A percentile compares a stretch with the other conserved stretches of the same genome.
These are phyloP conservation scores for Epichloe festucae DNA, from an alignment of 2,329 filamentous ascomycete genomes.

Conservation along the genomic window DNA sequence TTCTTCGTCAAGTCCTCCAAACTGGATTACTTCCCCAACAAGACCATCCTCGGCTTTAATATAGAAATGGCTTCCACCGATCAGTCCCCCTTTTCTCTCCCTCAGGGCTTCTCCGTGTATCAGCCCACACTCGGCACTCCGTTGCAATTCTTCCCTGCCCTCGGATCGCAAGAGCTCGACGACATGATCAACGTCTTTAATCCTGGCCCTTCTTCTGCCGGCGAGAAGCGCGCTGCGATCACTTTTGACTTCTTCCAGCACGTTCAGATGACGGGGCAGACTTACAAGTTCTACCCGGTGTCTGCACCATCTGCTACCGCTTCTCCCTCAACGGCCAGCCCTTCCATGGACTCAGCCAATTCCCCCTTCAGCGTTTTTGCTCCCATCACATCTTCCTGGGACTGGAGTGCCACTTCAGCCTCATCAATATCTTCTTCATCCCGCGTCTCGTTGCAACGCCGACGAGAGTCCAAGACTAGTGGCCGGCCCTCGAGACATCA, in stretches of 20 bases:
- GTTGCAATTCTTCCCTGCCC: constrained; percentile 53
- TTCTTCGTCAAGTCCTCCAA: constrained; percentile 3
- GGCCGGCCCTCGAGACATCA: constrained; percentile 16
- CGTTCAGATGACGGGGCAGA: constrained; percentile 39
- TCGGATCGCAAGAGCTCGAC: constrained; percentile 49
- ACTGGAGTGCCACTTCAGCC: constrained; percentile 24
- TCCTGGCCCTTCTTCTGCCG: constrained; percentile 36
- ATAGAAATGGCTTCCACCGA: constrained; percentile 15
- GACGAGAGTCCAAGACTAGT: constrained; percentile 14
- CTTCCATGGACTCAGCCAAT: constrained; percentile 30
- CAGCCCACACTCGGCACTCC: constrained; percentile 43
- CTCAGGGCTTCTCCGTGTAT: constrained; percentile 45
- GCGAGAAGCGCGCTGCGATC: constrained; percentile 45
- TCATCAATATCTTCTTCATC: constrained; percentile 17
- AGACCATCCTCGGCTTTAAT: not conserved
- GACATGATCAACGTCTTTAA: constrained; percentile 46
- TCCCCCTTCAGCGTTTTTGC: constrained; percentile 34
- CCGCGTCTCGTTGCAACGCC: constrained; percentile 15
- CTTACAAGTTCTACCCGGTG: constrained; percentile 48
- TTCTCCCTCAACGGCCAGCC: constrained; percentile 31
- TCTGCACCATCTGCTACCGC: constrained; percentile 18
- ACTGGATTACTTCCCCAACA: not conserved
- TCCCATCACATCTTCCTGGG: constrained; percentile 34
- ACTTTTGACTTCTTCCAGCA: constrained; percentile 48
- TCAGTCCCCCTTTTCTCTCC: constrained; percentile 13